Conservation (phyloP, 1,139 yeast genomes). For the Casaregolazyma suthepensis region DNA sequence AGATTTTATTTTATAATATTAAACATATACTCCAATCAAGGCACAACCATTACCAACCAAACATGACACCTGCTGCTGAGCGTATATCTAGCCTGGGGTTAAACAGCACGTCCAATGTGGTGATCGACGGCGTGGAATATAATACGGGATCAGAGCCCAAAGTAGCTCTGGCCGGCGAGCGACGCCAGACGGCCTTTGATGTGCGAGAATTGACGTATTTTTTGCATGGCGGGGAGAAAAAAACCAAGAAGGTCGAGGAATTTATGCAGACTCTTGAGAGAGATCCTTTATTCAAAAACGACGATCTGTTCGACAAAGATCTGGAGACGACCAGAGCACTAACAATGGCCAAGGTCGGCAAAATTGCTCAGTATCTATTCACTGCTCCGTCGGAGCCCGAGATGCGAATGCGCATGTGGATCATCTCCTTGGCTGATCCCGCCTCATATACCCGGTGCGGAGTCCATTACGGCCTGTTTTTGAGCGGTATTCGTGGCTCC, state of each 20-base stretch:
- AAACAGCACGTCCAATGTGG: slow-evolving; percentile 26
- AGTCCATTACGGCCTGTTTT: slow-evolving; percentile 65
- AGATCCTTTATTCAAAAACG: slow-evolving; percentile 50
- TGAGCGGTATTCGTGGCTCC: slow-evolving; percentile 64
- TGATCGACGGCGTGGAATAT: slow-evolving; percentile 26
- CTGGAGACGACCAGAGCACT: slow-evolving; percentile 46
- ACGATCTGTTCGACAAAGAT: slow-evolving; percentile 47
- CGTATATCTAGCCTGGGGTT: slow-evolving; percentile 9
- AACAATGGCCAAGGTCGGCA: slow-evolving; percentile 47
- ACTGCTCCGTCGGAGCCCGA: slow-evolving; percentile 40
- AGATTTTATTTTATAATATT: background rate
- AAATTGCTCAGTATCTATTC: slow-evolving; percentile 44
- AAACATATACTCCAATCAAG: background rate
- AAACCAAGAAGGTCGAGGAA: slow-evolving; percentile 41
- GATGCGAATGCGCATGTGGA: slow-evolving; percentile 34
- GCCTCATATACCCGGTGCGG: slow-evolving; percentile 62
- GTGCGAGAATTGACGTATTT: slow-evolving; percentile 46
- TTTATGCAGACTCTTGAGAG: slow-evolving; percentile 45
- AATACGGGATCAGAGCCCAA: slow-evolving; percentile 35
- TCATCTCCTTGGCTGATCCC: slow-evolving; percentile 47
- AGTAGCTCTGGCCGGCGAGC: slow-evolving; percentile 41
- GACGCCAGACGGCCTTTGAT: slow-evolving; percentile 42
- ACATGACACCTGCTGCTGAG: background rate
- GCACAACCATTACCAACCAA: background rate
- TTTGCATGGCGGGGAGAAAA: slow-evolving; percentile 48